A percentile compares a stretch with the other conserved stretches of the same genome.
Evolutionary conservation across 2,329 filamentous ascomycete species (phyloP).

Genomic region (Karstenula rhodostoma): DNA sequence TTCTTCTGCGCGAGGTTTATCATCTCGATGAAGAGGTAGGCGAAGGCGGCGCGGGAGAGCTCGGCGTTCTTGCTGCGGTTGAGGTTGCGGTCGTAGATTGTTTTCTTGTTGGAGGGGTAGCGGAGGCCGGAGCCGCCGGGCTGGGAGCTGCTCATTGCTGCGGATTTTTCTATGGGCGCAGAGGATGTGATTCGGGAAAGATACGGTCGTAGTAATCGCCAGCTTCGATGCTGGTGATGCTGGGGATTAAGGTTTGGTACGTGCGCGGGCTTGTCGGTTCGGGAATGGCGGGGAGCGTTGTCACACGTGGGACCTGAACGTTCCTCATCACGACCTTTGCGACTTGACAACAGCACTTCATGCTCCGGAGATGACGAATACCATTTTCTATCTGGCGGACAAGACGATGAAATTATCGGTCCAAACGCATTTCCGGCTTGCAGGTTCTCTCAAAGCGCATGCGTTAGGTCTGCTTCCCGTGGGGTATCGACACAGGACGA

Average conservation of each 20-base stretch:
- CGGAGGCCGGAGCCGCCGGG: slow-evolving; percentile 67
- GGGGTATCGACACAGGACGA: too few relatives aligned
- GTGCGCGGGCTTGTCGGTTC: slow-evolving; percentile 5
- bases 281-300: neutral
- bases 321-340: too few relatives aligned
- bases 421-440: too few relatives aligned
- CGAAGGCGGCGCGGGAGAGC: slow-evolving; percentile 91
- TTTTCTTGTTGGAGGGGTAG: slow-evolving; percentile 92
- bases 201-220: neutral
- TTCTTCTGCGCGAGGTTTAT: slow-evolving; percentile 91
- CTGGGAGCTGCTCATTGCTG: slow-evolving; percentile 34
- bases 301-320: too few relatives aligned
- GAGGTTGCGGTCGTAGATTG: slow-evolving; percentile 94
- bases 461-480: too few relatives aligned
- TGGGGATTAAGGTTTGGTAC: slow-evolving; percentile 9
- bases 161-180: too few relatives aligned
- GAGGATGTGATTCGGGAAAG: neutral
- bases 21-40: slow-evolving; percentile 96
- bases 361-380: too few relatives aligned
- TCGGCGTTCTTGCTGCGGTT: slow-evolving; percentile 90
- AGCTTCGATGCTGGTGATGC: neutral
- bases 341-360: too few relatives aligned
- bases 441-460: too few relatives aligned
- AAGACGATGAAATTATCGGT: too few relatives aligned
- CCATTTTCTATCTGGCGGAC: too few relatives aligned